A percentile compares a stretch with the other conserved stretches of the same genome.
phyloP scores from a whole-genome alignment of 1,284 basidiomycete species.

The Puccinia brachypodii region DNA sequence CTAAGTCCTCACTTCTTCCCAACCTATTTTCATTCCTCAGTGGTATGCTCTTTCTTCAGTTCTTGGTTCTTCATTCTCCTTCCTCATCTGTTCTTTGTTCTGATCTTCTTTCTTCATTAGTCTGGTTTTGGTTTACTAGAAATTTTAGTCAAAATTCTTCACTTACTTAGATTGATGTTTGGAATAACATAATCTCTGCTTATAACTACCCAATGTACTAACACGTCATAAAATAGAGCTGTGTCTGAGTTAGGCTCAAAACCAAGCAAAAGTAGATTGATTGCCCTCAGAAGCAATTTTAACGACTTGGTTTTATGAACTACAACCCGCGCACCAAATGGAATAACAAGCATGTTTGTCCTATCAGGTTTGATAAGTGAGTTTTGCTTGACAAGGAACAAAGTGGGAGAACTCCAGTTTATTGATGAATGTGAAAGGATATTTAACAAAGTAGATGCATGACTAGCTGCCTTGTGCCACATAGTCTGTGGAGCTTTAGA shows the following conservation, averaged over 20 bases:
- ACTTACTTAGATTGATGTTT: no score
- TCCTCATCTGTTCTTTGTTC: no score
- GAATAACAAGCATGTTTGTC: not conserved
- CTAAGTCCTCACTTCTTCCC: no score
- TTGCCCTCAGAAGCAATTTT: not conserved
- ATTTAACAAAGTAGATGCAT: not conserved
- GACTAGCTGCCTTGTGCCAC: not conserved
- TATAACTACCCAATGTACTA: not conserved
- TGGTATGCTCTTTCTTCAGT: no score
- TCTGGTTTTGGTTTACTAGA: no score
- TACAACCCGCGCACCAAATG: not conserved
- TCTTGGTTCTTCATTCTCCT: no score
- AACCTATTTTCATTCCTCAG: no score
- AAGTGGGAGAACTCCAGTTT: not conserved
- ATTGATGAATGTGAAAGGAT: not conserved
- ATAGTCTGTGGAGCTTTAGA: not conserved
- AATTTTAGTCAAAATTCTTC: no score
- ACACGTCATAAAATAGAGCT: not conserved
- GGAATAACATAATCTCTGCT: not conserved
- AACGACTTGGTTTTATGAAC: not conserved
- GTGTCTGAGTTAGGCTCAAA: conserved; percentile 21
- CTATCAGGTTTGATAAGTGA: not conserved
- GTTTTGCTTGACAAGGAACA: not conserved
- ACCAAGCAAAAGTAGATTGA: not conserved
- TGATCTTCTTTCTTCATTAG: no score